Conservation (phyloP, 2,329 filamentous ascomycete species). For the Annulohypoxylon truncatum region DNA sequence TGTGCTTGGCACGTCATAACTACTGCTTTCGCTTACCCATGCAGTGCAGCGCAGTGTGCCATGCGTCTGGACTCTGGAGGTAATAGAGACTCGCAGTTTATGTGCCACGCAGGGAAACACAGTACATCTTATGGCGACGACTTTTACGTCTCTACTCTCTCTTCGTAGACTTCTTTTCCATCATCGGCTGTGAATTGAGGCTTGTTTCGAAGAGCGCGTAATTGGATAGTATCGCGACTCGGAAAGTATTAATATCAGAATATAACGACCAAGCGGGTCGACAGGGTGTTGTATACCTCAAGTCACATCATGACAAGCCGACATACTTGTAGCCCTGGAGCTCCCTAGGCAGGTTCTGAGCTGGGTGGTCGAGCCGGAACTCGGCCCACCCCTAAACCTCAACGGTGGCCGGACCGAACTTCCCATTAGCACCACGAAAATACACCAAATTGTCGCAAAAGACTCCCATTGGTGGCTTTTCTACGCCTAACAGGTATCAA, state of each 20-base stretch:
- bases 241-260: slow-evolving; percentile 6
- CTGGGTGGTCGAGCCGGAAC: slow-evolving; percentile 34
- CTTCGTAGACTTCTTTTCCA: not conserved
- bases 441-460: slow-evolving; percentile 34
- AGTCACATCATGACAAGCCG: slow-evolving; percentile 18
- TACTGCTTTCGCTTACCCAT: slow-evolving; percentile 20
- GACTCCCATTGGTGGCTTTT: slow-evolving; percentile 42
- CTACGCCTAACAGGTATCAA: slow-evolving; percentile 21
- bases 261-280: slow-evolving; percentile 3
- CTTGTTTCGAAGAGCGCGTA: not conserved
- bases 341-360: slow-evolving; percentile 13
- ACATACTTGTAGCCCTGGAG: not conserved
- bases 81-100: slow-evolving; percentile 15
- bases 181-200: not conserved
- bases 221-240: slow-evolving; percentile 1
- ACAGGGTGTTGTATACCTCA: not conserved
- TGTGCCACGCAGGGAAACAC: slow-evolving; percentile 23
- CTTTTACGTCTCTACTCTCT: slow-evolving; percentile 3
- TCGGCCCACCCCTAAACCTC: slow-evolving; percentile 25
- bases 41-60: slow-evolving; percentile 24
- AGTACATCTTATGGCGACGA: not conserved
- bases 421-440: slow-evolving; percentile 40
- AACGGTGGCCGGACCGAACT: slow-evolving; percentile 46
- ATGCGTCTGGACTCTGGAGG: slow-evolving; percentile 14
- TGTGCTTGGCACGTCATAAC: slow-evolving; percentile 33